Base-by-base conservation (phyloP, 2,329 filamentous ascomycete species). In the Cordyceps militaris region DNA sequence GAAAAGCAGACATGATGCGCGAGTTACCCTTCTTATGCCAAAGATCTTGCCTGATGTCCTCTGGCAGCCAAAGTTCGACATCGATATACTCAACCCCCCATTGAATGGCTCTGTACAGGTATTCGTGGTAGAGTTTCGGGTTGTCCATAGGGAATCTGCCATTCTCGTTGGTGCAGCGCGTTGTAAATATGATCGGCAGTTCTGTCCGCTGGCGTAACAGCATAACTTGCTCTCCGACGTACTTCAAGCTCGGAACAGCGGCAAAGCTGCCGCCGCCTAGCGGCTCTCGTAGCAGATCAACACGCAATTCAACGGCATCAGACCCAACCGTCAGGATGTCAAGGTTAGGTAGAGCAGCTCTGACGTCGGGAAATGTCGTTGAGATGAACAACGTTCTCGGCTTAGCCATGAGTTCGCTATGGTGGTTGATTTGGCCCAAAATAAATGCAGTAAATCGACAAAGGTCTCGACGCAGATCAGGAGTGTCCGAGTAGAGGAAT, bases 31-130 rank as follows among this genome's bases (percentile, higher is more conserved):
- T 86, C 56, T 82, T 79, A 63, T 87, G 82, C 55, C 84, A 87
- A 10, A 95, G 73, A 60, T 76, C 79, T 61, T 78, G 78, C 61
- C 90, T 79, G 57, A 95, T 89, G 7, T 82, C 76, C 68, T 92
- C 89, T 1, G 90, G 90, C 38, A 95, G 79, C 88, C 90, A 94
- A 40, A 95, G 74, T 74, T 95, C 90, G 54, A 95, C 89, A 66
- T 96, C 90, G 61, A 95, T 87, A 68, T 95, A 96, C 70, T 95
- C 90, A 59, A 91, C 87, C 1, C 91, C 90, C 89, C 89, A 95
- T 67, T 94, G 87, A 56, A 94, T 89, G 3, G 91, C 90, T 36
- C 88, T 84, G 66, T 86, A 86, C n/a, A 95, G 79, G 66, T 94
- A 93, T 59, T 85, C 79, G 71, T 89, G 89, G 69, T 87, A 93